Evolutionary conservation across 768 basidiomycete species (phyloP), one percentile per base, ranked within the genome.

Genomic region (Mycena capillaripes): DNA sequence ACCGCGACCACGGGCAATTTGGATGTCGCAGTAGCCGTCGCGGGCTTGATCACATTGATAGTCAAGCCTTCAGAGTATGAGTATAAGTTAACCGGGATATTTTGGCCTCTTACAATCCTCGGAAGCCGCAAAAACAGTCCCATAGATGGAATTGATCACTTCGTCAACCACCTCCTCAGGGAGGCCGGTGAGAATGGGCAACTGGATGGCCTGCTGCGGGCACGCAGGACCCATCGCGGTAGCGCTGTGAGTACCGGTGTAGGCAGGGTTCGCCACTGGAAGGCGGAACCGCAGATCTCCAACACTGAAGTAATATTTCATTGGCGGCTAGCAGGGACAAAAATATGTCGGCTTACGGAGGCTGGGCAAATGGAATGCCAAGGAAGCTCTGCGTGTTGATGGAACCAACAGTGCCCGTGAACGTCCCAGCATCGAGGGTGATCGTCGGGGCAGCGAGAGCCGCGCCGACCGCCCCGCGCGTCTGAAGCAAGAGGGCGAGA

Each of bases 1-100:
- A 90, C 89, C 34, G 86, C 88, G 23, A 89, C 80, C 9, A 91
- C 88, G 2, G 90, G 90, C 3, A 90, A 79, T 60, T 86, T 87
- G 11, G 85, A 85, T 0, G 75, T 75, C 2, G 85, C 64, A 0
- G 82, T 84, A 1, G 86, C 83, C 40, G 72, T 77, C 1, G 79
- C 76, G 6, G 90, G 89, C 60, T 83, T 84, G 30, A 89, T 74
- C 21, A 91, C 84, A 71, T 91, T 90, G 42, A 92, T 68, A 1
- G 85, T 89, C 23, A 91, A 80, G 79, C 89, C 89, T 86, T 16
- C 19, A 40, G 12, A 50, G 23, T 14, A 53, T 23, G 3, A 58
- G 40, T 42, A 16, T 52, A 4, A 50, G 7, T 62, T 19, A 0
- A 19, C 12, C 4, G 23, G n/a, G 52, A 10, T 23, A 52, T 10